Conservation (phyloP, 164 flowering plant genomes). For the Liriodendron chinense region DNA sequence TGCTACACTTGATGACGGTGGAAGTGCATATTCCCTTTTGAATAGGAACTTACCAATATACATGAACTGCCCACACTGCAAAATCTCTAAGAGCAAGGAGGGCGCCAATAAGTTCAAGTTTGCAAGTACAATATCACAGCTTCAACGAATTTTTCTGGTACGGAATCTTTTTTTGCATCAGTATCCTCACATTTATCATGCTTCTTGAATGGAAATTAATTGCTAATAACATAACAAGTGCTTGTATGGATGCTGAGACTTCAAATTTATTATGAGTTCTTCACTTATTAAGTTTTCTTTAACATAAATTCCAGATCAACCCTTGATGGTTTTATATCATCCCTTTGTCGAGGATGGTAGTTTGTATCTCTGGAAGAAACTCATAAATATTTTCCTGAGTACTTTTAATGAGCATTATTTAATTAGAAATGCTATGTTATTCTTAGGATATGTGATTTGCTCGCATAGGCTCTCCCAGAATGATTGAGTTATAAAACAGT, state of each 20-base stretch:
- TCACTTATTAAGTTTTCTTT: background rate
- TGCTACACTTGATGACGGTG: conserved; percentile 50
- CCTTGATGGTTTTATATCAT: background rate
- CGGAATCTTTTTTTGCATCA: conserved; percentile 4
- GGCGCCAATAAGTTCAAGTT: conserved; percentile 47
- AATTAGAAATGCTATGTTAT: background rate
- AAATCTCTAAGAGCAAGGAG: conserved; percentile 38
- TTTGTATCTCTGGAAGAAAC: background rate
- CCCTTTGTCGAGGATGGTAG: background rate
- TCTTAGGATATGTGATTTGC: too few relatives aligned
- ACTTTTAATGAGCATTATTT: background rate
- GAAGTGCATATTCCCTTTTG: conserved; percentile 53
- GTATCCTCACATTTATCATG: background rate
- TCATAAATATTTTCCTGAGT: background rate
- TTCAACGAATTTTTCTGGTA: conserved; percentile 94
- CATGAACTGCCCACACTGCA: conserved; percentile 86
- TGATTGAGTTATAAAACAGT: background rate
- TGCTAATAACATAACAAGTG: background rate
- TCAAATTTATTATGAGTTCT: background rate
- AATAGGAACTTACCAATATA: conserved; percentile 76
- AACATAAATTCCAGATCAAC: background rate
- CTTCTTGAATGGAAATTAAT: background rate
- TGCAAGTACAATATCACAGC: conserved; percentile 76
- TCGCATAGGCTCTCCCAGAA: background rate
- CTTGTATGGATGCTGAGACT: background rate